Percentiles rank a stretch among this genome's conserved stretches.
Conservation (phyloP, 352 stramenopile species). For the Pythium vanterpoolii region DNA sequence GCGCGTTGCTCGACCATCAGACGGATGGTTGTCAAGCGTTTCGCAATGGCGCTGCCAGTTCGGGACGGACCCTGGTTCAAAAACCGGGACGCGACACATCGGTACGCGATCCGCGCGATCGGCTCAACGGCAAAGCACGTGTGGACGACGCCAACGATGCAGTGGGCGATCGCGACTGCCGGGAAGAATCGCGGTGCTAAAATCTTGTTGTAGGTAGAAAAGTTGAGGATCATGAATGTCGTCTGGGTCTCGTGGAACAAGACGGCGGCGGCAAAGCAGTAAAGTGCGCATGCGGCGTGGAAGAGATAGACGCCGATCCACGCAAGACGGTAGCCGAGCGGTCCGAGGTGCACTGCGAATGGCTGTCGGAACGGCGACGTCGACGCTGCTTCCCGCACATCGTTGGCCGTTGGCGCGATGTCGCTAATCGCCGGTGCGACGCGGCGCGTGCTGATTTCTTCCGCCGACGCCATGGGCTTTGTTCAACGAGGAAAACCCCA, state of each 20-base stretch:
- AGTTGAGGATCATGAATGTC: background rate
- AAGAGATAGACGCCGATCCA: background rate
- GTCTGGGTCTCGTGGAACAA: background rate
- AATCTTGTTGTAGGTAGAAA: background rate
- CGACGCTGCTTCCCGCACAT: background rate
- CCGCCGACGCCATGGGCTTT: too few species aligned
- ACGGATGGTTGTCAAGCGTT: too few species aligned
- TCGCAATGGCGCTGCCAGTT: too few species aligned
- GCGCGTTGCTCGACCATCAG: too few species aligned
- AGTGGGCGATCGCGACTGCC: background rate
- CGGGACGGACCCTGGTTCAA: too few species aligned
- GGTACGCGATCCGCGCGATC: too few species aligned
- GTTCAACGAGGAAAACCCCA: too few species aligned
- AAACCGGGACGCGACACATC: too few species aligned
- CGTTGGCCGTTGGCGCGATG: background rate
- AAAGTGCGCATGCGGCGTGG: conserved; percentile 5
- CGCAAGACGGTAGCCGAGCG: background rate
- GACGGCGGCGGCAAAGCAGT: background rate
- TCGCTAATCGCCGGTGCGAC: too few species aligned
- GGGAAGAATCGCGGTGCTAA: background rate
- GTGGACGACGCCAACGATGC: background rate
- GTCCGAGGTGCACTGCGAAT: conserved; percentile 4
- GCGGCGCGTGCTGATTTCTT: too few species aligned
- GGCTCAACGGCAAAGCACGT: background rate
- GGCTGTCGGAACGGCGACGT: background rate